phyloP scores from a whole-genome alignment of 139 green algal genomes.

The Raphidocelis subcapitata region DNA sequence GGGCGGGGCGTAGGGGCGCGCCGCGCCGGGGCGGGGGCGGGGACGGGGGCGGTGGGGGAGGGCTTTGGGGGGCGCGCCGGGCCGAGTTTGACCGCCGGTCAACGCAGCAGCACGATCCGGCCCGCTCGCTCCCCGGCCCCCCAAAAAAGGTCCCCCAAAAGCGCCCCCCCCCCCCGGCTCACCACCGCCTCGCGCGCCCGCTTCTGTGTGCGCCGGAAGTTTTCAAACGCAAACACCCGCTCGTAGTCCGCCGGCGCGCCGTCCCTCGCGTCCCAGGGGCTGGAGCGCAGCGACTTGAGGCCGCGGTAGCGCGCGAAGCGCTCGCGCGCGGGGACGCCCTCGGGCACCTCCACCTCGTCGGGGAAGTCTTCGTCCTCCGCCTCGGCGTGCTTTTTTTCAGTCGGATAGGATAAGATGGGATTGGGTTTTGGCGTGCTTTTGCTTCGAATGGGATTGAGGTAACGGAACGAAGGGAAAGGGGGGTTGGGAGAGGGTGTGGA shows the following conservation, averaged over 20 bases:
- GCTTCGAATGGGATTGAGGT: no score
- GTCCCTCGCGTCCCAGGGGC: conserved; percentile 90
- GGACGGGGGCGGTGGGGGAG: neutral
- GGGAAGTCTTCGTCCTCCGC: conserved; percentile 79
- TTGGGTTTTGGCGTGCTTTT: no score
- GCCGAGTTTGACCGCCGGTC: no score
- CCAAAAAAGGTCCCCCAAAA: neutral
- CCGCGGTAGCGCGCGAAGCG: conserved; percentile 70
- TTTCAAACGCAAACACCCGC: conserved; percentile 94
- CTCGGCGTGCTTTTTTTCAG: conserved; percentile 36
- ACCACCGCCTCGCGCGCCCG: conserved; percentile 20
- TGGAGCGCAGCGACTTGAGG: conserved; percentile 89
- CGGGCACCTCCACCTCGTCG: conserved; percentile 89
- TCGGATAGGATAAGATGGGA: no score
- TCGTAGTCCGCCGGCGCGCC: conserved; percentile 85
- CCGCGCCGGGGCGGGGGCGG: neutral
- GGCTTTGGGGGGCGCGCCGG: no score
- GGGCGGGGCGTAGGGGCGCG: neutral
- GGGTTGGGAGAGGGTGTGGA: no score
- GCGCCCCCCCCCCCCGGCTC: neutral
- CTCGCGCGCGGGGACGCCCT: conserved; percentile 61
- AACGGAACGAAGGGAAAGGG: no score
- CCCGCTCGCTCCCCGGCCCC: no score
- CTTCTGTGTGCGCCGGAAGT: conserved; percentile 76
- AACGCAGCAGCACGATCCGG: no score